A percentile compares a stretch with the other conserved stretches of the same genome.
Conservation (phyloP, 129 eudicot species). For the Arctium lappa region DNA sequence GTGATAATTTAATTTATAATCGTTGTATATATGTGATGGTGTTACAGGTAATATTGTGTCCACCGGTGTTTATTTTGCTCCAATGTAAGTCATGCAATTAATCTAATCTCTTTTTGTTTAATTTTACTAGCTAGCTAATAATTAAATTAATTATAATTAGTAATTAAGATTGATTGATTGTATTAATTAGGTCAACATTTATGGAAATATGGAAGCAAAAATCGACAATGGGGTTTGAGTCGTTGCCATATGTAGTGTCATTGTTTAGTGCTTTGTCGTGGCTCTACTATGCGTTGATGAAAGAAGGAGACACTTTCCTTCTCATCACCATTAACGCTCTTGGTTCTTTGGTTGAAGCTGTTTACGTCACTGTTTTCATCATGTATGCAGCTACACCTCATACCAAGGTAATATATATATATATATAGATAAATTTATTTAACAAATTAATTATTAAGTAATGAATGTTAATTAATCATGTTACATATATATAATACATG, state of each 20-base stretch:
- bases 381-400: slow-evolving; percentile 50
- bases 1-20: background rate
- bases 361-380: slow-evolving; percentile 58
- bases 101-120: background rate
- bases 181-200: slow-evolving; percentile 66
- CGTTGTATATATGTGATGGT: background rate
- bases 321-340: slow-evolving; percentile 70
- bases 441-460: background rate
- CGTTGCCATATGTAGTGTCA: slow-evolving; percentile 68
- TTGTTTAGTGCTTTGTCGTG: slow-evolving; percentile 75
- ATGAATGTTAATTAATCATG: background rate
- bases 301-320: slow-evolving; percentile 42
- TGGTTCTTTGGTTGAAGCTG: slow-evolving; percentile 57
- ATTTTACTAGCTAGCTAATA: background rate
- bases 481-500: background rate
- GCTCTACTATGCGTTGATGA: slow-evolving; percentile 71
- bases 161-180: background rate
- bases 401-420: slow-evolving; percentile 45
- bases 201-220: slow-evolving; percentile 51
- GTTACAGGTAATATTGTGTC: slow-evolving; percentile 73
- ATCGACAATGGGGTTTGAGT: slow-evolving; percentile 76
- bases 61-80: slow-evolving; percentile 64
- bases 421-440: too few species aligned
- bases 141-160: background rate
- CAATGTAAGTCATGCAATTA: slow-evolving; percentile 51